Base-by-base conservation (phyloP, 345 rosid species). In the Citrus reticulata region DNA sequence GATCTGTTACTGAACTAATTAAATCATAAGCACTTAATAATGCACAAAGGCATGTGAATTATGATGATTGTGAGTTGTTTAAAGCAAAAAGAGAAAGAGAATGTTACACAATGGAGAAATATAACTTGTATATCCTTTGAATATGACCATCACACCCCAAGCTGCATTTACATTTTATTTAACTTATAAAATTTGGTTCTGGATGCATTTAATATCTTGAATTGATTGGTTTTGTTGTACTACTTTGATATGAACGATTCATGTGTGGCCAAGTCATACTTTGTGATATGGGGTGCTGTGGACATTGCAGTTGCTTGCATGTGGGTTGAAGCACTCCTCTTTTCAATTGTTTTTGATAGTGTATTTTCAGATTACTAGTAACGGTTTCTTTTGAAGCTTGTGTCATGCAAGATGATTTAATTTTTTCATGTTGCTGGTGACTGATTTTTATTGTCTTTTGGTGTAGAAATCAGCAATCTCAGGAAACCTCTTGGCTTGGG, bases 401-500 rank as follows among this genome's bases (percentile, higher is more conserved):
- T 59, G 39, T 57, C 5, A 35, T 27, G 27, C 30, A 40, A 25
- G 22, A 17, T 27, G 24, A 49, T 58, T 34, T 66, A 24, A 9
- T 46, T 40, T 77, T 62, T 39, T 16, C 9, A 24, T 39, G 39
- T 32, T 51, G 54, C 42, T 63, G 64, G 68, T 64, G 42, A 34
- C 37, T 67, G 37, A 37, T 46, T 46, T 58, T 60, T 32, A 25
- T 40, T 32, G 5, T 37, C 24, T 8, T 54, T 71, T 76, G 79
- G 9, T 32, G 54, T 59, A 34, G 77, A 58, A 79, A 55, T 22
- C 34, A 24, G 63, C 82, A 79, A 73, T 46, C 51, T 62, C 82
- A 4, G 7, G 19, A 49, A 42, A 72, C 65, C 73, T 86, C 73
- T 84, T 84, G n/a, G 87, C 87, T 19, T 83, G 84, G 84, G 87